These are phyloP conservation scores for Plasmopara muralis DNA, from an alignment of 352 stramenopile species.

Conservation along the genomic window DNA sequence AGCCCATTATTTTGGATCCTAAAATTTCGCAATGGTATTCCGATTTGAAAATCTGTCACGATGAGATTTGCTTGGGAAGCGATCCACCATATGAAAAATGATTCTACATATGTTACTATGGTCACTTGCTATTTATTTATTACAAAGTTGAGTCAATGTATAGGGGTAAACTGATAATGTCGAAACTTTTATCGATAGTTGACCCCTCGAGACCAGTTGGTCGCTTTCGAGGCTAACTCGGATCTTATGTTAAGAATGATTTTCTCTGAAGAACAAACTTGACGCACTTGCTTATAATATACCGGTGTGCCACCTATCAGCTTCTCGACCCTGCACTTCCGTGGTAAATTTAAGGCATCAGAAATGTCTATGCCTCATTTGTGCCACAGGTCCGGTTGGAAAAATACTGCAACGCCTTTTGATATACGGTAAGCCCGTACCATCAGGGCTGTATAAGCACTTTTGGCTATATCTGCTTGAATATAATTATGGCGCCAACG, in stretches of 20 bases:
- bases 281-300: neutral
- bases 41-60: neutral
- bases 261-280: neutral
- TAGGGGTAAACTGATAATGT: neutral
- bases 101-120: neutral
- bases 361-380: neutral
- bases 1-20: constrained; percentile 2
- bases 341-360: neutral
- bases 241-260: neutral
- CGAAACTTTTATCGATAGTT: neutral
- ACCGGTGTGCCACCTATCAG: neutral
- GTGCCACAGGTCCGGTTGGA: neutral
- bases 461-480: constrained; percentile 1
- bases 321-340: neutral
- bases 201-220: neutral
- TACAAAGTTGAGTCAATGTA: neutral
- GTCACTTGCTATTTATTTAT: neutral
- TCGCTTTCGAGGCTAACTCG: neutral
- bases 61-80: constrained; percentile 1
- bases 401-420: neutral
- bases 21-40: neutral
- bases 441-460: neutral
- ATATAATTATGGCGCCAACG: constrained; percentile 7
- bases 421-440: neutral
- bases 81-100: neutral